A percentile compares a stretch with the other conserved stretches of the same genome.
These are phyloP conservation scores for Gnomoniopsis smithogilvyi DNA, from an alignment of 2,329 filamentous ascomycete species.

Conservation along the genomic window DNA sequence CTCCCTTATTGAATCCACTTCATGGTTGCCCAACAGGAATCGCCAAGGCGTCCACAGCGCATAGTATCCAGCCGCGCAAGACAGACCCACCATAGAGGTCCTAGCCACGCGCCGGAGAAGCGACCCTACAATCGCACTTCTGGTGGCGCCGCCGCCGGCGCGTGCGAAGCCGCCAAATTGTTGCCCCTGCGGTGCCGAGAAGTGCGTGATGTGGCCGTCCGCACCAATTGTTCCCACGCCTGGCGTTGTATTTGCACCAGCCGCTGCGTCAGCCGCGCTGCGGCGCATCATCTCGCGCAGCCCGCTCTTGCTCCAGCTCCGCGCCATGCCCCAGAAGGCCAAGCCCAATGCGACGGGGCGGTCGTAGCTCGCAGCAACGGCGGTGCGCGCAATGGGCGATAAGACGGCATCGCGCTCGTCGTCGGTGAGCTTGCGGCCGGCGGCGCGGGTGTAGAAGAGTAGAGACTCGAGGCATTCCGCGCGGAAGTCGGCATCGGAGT, in stretches of 20 bases:
- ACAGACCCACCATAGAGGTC: conserved; percentile 5
- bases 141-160: not conserved
- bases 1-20: conserved; percentile 8
- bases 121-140: not conserved
- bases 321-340: conserved; percentile 9
- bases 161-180: not conserved
- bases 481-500: conserved; percentile 14
- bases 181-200: conserved; percentile 4
- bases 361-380: conserved; percentile 14
- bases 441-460: conserved; percentile 15
- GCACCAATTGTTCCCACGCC: conserved; percentile 6
- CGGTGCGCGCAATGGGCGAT: conserved; percentile 10
- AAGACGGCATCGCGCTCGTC: conserved; percentile 15
- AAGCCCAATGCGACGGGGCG: conserved; percentile 11
- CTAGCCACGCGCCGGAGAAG: conserved; percentile 6
- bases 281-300: not conserved
- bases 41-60: conserved; percentile 10
- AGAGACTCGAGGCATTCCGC: conserved; percentile 14
- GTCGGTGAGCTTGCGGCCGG: conserved; percentile 9
- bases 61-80: conserved; percentile 12
- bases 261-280: not conserved
- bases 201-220: conserved; percentile 17
- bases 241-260: not conserved
- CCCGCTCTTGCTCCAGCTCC: conserved; percentile 17
- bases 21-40: conserved; percentile 10